Percentiles rank a stretch among this genome's conserved stretches.
Evolutionary conservation across 2,329 filamentous ascomycete species (phyloP).

Genomic region (Trichothecium sympodiale): DNA sequence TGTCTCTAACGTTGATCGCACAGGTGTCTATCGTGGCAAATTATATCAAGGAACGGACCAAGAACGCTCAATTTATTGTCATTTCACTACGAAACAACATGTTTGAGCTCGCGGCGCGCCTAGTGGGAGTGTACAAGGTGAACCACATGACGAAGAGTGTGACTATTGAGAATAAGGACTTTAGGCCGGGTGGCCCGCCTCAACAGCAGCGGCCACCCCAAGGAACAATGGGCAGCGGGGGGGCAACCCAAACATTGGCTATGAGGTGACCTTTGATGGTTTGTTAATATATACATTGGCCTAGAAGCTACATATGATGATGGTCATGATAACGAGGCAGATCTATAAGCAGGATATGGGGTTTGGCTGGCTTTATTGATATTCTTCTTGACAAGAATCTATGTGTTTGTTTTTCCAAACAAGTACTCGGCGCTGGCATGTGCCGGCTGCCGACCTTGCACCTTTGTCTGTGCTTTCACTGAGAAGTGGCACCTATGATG

Average conservation of each 20-base stretch:
- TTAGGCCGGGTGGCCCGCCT: conserved; percentile 22
- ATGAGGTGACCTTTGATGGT: conserved; percentile 17
- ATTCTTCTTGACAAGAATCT: no score
- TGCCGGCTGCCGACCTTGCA: no score
- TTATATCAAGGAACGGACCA: conserved; percentile 98
- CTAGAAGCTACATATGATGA: conserved; percentile 3
- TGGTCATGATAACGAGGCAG: conserved; percentile 1
- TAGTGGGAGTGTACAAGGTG: conserved; percentile 98
- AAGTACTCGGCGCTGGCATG: no score
- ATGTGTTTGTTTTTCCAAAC: no score
- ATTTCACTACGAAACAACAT: conserved; percentile 98
- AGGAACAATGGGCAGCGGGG: conserved; percentile 3
- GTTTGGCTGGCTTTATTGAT: no score
- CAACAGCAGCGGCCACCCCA: conserved; percentile 16
- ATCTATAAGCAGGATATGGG: no score
- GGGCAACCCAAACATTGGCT: conserved; percentile 22
- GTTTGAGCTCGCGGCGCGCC: conserved; percentile 93
- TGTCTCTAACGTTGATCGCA: conserved; percentile 10
- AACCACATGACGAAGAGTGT: conserved; percentile 97
- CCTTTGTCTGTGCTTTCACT: no score
- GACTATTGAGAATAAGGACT: conserved; percentile 77
- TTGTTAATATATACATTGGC: no score
- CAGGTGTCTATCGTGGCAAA: conserved; percentile 94
- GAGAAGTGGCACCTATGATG: no score
- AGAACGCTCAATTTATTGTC: conserved; percentile 98